A percentile compares a stretch with the other conserved stretches of the same genome.
Conservation (phyloP, 768 basidiomycete species). For the Gloeostereum incarnatum region DNA sequence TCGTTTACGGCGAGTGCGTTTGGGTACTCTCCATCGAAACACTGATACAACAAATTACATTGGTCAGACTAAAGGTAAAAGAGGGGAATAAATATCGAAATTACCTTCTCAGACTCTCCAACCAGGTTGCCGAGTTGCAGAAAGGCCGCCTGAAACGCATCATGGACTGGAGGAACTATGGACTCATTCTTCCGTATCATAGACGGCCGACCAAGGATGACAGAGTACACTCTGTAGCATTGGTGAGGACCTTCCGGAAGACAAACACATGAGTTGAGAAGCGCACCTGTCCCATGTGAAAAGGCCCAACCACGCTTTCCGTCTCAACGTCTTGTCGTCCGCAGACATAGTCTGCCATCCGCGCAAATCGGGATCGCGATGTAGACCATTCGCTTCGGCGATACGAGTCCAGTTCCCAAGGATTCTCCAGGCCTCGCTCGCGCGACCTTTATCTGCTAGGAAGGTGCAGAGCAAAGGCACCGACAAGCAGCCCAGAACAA, state of each 20-base stretch:
- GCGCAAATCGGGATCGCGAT: slow-evolving; percentile 30
- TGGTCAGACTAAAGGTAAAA: no score
- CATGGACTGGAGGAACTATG: no score
- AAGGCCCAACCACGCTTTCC: slow-evolving; percentile 34
- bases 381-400: slow-evolving; percentile 32
- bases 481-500: slow-evolving; percentile 35
- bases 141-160: no score
- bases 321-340: slow-evolving; percentile 29
- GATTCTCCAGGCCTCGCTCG: slow-evolving; percentile 41
- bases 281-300: slow-evolving; percentile 33
- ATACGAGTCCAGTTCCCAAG: slow-evolving; percentile 28
- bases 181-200: no score
- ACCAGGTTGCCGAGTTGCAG: no score
- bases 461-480: slow-evolving; percentile 34
- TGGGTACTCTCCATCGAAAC: no score
- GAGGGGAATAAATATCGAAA: no score
- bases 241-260: slow-evolving; percentile 5
- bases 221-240: slow-evolving; percentile 27
- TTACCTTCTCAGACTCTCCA: no score
- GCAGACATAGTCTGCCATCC: slow-evolving; percentile 33
- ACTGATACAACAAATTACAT: no score
- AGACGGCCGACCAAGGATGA: slow-evolving; percentile 34
- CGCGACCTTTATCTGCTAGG: slow-evolving; percentile 34
- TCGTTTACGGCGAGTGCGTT: no score
- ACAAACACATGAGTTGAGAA: no score